Evolutionary conservation across 805 yeast genomes (phyloP).

Genomic region (Phaffomyces antillensis): DNA sequence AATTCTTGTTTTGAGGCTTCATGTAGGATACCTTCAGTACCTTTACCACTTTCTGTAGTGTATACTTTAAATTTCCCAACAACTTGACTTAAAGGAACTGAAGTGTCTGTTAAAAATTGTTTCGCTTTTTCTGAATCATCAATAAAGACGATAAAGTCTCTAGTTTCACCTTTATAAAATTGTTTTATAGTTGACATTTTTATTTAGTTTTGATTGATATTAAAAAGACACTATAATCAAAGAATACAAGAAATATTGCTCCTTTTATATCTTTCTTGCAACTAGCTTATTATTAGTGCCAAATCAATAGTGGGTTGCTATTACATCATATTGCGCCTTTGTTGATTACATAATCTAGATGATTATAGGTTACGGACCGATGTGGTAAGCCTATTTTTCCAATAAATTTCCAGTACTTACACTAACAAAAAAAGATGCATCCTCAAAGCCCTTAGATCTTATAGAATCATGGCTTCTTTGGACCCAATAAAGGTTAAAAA

Average conservation of each 20-base stretch:
- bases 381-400: neutral
- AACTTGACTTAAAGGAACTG: constrained; percentile 50
- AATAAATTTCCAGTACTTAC: neutral
- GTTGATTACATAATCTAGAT: no score
- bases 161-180: constrained; percentile 56
- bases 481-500: constrained; percentile 1
- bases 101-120: constrained; percentile 43
- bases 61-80: constrained; percentile 63
- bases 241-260: neutral
- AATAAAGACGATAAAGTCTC: constrained; percentile 61
- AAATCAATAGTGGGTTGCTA: neutral
- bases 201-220: neutral
- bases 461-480: neutral
- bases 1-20: constrained; percentile 64
- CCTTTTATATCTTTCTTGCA: no score
- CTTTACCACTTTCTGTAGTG: constrained; percentile 50
- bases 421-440: no score
- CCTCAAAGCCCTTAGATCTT: neutral
- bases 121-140: constrained; percentile 45
- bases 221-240: no score
- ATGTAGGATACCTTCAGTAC: constrained; percentile 64
- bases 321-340: neutral
- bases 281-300: no score
- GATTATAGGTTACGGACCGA: no score
- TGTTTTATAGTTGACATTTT: constrained; percentile 28